phyloP scores from a whole-genome alignment of 2,329 filamentous ascomycete species.

The Byssothecium circinans region DNA sequence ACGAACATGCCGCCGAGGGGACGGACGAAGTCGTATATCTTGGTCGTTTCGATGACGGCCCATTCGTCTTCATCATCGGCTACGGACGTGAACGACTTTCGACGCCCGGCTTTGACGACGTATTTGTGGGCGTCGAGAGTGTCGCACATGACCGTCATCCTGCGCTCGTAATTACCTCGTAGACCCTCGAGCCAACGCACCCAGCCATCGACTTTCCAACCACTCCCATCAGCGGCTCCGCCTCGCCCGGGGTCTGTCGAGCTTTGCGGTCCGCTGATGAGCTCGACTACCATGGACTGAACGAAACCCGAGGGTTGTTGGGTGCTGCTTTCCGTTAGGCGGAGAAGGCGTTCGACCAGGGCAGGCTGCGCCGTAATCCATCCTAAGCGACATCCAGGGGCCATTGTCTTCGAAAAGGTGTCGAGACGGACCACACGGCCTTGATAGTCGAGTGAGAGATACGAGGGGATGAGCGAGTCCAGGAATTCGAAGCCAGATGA shows the following conservation, averaged over 20 bases:
- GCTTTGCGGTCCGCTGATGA: slow-evolving; percentile 71
- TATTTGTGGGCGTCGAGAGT: slow-evolving; percentile 70
- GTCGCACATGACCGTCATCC: slow-evolving; percentile 78
- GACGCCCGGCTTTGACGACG: slow-evolving; percentile 63
- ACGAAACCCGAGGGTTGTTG: slow-evolving; percentile 89
- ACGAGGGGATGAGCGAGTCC: slow-evolving; percentile 81
- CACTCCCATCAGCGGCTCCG: slow-evolving; percentile 55
- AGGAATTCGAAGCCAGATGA: slow-evolving; percentile 73
- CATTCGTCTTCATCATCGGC: slow-evolving; percentile 61
- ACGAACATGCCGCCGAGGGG: slow-evolving; percentile 91
- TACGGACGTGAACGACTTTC: slow-evolving; percentile 35
- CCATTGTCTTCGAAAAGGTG: slow-evolving; percentile 91
- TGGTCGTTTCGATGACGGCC: slow-evolving; percentile 73
- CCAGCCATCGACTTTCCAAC: slow-evolving; percentile 85
- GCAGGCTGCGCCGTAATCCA: slow-evolving; percentile 87
- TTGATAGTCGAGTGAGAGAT: slow-evolving; percentile 77
- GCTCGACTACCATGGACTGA: slow-evolving; percentile 76
- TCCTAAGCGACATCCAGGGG: slow-evolving; percentile 84
- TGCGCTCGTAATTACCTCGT: slow-evolving; percentile 78
- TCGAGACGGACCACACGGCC: slow-evolving; percentile 88
- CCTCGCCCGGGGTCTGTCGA: slow-evolving; percentile 50
- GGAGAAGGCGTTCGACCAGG: slow-evolving; percentile 71
- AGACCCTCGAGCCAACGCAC: slow-evolving; percentile 88
- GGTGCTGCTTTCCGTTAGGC: slow-evolving; percentile 76
- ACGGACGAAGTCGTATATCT: slow-evolving; percentile 75